A percentile compares a stretch with the other conserved stretches of the same genome.
These are phyloP conservation scores for Colletotrichum tamarilloi DNA, from an alignment of 2,329 filamentous ascomycete genomes.

Conservation along the genomic window DNA sequence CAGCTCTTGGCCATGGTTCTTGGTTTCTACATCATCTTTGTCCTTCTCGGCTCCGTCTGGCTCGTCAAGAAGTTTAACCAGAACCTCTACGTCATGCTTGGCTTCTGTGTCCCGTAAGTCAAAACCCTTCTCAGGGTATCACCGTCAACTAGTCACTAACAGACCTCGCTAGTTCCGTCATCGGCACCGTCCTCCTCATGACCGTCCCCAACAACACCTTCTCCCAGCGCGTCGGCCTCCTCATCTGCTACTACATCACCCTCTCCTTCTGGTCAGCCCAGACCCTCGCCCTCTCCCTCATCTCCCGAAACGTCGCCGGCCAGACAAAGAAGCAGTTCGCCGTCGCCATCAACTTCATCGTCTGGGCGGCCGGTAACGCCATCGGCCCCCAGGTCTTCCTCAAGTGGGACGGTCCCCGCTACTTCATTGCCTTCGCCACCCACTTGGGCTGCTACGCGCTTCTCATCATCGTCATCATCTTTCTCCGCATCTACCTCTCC, in stretches of 20 bases:
- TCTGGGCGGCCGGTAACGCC: slow-evolving; percentile 76
- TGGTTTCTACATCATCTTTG: slow-evolving; percentile 78
- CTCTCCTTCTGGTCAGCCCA: slow-evolving; percentile 83
- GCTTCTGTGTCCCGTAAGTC: slow-evolving; percentile 73
- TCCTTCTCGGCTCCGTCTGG: slow-evolving; percentile 74
- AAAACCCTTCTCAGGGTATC: not conserved
- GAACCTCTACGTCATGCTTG: slow-evolving; percentile 74
- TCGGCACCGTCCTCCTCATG: slow-evolving; percentile 80
- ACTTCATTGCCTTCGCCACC: slow-evolving; percentile 76
- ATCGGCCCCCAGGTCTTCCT: slow-evolving; percentile 76
- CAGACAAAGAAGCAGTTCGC: slow-evolving; percentile 79
- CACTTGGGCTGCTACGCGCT: slow-evolving; percentile 76
- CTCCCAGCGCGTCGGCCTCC: slow-evolving; percentile 71
- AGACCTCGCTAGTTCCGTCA: slow-evolving; percentile 64
- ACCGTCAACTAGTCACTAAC: not conserved
- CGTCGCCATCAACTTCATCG: slow-evolving; percentile 76
- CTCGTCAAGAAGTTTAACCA: slow-evolving; percentile 76
- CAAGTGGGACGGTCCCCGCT: slow-evolving; percentile 68
- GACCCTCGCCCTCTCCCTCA: slow-evolving; percentile 73
- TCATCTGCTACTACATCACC: slow-evolving; percentile 81
- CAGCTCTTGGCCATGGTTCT: slow-evolving; percentile 82
- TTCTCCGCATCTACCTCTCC: slow-evolving; percentile 67
- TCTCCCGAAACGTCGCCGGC: slow-evolving; percentile 76
- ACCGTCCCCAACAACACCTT: slow-evolving; percentile 69
- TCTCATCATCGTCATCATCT: slow-evolving; percentile 67